Conservation (phyloP, 2,329 filamentous ascomycete species). For the Thielaviopsis euricoi region DNA sequence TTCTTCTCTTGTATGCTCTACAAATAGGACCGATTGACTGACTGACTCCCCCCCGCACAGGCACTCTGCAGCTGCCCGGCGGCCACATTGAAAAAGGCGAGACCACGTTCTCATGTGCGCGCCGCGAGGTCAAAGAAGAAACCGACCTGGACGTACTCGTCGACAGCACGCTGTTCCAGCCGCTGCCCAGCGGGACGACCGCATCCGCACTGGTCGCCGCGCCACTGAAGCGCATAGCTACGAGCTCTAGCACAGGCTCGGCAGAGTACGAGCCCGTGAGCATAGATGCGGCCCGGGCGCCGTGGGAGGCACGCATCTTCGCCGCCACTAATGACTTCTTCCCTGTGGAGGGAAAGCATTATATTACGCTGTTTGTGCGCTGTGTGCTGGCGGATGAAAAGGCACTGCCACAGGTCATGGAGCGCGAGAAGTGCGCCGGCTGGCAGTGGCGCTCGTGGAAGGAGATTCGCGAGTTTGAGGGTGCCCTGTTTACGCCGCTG, state of each 20-base stretch:
- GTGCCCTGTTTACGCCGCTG: slow-evolving; percentile 12
- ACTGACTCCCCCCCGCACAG: slow-evolving; percentile 18
- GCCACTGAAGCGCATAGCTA: neutral
- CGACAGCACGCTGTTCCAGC: slow-evolving; percentile 14
- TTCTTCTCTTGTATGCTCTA: neutral
- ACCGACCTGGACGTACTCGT: slow-evolving; percentile 43
- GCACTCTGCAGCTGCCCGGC: slow-evolving; percentile 52
- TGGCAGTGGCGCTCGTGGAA: slow-evolving; percentile 34
- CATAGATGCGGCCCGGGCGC: neutral
- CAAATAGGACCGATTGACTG: no score
- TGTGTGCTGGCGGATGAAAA: slow-evolving; percentile 30
- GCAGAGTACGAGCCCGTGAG: neutral
- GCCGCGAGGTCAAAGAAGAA: slow-evolving; percentile 53
- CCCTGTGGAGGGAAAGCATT: slow-evolving; percentile 44
- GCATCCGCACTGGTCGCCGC: neutral
- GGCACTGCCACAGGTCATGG: slow-evolving; percentile 31
- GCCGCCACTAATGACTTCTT: slow-evolving; percentile 55
- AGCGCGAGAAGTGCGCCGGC: slow-evolving; percentile 33
- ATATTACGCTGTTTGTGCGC: slow-evolving; percentile 55
- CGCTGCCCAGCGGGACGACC: neutral
- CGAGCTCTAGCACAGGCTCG: no score
- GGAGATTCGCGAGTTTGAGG: slow-evolving; percentile 21
- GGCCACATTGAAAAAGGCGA: slow-evolving; percentile 62
- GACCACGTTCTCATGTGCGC: slow-evolving; percentile 42
- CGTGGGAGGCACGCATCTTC: slow-evolving; percentile 25